A percentile compares a stretch with the other conserved stretches of the same genome.
Conservation (phyloP, 2,329 filamentous ascomycete species). For the Pezicula carpinea region DNA sequence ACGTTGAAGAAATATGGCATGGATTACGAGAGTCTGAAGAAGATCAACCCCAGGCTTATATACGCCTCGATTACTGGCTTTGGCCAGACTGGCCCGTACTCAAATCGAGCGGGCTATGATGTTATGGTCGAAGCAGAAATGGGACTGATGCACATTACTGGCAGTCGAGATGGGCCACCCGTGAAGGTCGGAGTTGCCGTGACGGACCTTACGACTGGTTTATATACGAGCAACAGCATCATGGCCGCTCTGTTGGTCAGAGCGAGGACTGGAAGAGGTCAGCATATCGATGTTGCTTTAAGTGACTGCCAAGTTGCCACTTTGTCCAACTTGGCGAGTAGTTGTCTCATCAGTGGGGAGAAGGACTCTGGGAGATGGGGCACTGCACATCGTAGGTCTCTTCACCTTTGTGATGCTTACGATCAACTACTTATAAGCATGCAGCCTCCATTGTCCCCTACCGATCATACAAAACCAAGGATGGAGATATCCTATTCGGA, state of each 20-base stretch:
- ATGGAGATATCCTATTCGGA: conserved; percentile 66
- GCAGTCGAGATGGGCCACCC: conserved; percentile 78
- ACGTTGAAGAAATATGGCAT: conserved; percentile 85
- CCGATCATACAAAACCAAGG: conserved; percentile 71
- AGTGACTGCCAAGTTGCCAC: conserved; percentile 96
- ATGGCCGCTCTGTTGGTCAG: conserved; percentile 87
- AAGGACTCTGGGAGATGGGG: conserved; percentile 90
- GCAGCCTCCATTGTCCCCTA: conserved; percentile 95
- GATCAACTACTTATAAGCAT: conserved; percentile 5
- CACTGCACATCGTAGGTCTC: conserved; percentile 78
- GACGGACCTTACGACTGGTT: conserved; percentile 88
- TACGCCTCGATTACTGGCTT: conserved; percentile 98
- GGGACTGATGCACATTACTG: conserved; percentile 98
- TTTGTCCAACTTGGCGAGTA: conserved; percentile 91
- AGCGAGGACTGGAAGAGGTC: conserved; percentile 70
- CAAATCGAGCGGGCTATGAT: conserved; percentile 86
- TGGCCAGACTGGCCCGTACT: conserved; percentile 90
- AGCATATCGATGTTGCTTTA: conserved; percentile 87
- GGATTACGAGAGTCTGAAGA: conserved; percentile 76
- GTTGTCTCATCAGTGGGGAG: conserved; percentile 80
- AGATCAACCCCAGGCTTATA: conserved; percentile 81
- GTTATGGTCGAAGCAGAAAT: conserved; percentile 99
- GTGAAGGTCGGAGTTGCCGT: conserved; percentile 98
- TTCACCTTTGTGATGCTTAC: not conserved
- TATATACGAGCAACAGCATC: conserved; percentile 93